Percentiles rank a stretch among this genome's conserved stretches.
These are phyloP conservation scores for Scheffersomyces illinoinensis DNA, from an alignment of 1,139 yeast genomes.

Conservation along the genomic window DNA sequence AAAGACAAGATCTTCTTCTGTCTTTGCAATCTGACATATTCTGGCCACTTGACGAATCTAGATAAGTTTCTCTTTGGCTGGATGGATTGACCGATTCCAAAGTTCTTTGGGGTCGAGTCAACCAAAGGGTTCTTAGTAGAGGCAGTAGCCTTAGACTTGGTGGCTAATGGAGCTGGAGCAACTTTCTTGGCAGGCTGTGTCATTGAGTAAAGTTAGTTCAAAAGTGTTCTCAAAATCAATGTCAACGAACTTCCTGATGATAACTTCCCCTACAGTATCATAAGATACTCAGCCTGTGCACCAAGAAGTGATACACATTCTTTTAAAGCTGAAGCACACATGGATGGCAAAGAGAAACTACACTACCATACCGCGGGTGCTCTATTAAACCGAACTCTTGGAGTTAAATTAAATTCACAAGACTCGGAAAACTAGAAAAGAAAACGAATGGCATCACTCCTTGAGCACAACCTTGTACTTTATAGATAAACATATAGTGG, in stretches of 20 bases:
- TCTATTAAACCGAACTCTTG: neutral
- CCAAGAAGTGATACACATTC: conserved; percentile 41
- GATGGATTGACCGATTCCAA: conserved; percentile 92
- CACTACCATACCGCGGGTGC: neutral
- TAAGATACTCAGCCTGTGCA: conserved; percentile 49
- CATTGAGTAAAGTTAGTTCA: conserved; percentile 60
- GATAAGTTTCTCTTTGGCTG: conserved; percentile 96
- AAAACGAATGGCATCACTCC: conserved; percentile 33
- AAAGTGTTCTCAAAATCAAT: conserved; percentile 28
- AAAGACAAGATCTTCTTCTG: conserved; percentile 93
- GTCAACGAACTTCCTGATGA: conserved; percentile 31
- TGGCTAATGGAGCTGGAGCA: conserved; percentile 85
- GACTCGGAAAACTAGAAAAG: conserved; percentile 4
- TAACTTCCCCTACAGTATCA: conserved; percentile 44
- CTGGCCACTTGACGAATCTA: conserved; percentile 98
- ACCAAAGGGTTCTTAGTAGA: conserved; percentile 60
- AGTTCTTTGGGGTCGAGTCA: conserved; percentile 88
- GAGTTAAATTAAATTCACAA: neutral
- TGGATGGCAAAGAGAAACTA: conserved; percentile 1
- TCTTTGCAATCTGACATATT: conserved; percentile 94
- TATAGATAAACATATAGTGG: conserved; percentile 14
- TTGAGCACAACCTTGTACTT: conserved; percentile 31
- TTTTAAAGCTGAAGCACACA: conserved; percentile 3
- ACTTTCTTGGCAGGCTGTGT: conserved; percentile 75
- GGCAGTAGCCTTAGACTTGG: conserved; percentile 40